Conservation (phyloP, 139 green algal genomes). For the Asterochloris erici region DNA sequence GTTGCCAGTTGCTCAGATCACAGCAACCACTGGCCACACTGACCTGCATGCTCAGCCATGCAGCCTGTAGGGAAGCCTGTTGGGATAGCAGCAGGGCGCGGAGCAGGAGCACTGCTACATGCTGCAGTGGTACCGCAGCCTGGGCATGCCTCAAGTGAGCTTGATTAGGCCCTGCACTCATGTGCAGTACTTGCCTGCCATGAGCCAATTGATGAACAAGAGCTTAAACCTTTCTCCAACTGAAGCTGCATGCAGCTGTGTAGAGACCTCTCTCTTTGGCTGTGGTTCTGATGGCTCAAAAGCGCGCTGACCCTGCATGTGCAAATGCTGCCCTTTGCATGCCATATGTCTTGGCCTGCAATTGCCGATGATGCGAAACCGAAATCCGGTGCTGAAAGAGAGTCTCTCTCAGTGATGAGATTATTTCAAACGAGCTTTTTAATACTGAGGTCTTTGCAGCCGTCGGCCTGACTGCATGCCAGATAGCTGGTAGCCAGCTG, state of each 20-base stretch:
- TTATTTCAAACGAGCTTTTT: constrained; percentile 17
- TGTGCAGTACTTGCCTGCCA: not conserved
- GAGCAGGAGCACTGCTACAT: too few species aligned
- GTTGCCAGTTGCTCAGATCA: too few species aligned
- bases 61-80: too few species aligned
- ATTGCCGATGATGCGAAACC: not conserved
- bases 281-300: constrained; percentile 18
- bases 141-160: too few species aligned
- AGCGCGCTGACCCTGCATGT: not conserved
- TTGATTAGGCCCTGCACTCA: not conserved
- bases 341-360: too few species aligned
- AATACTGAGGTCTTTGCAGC: constrained; percentile 14
- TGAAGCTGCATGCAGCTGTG: not conserved
- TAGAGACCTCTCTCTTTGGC: constrained; percentile 15
- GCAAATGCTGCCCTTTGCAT: not conserved
- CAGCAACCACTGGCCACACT: too few species aligned
- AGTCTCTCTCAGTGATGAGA: too few species aligned
- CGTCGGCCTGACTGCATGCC: constrained; percentile 13
- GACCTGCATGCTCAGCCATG: too few species aligned
- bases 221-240: constrained; percentile 9
- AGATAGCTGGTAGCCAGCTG: constrained; percentile 4
- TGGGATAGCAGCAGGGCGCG: too few species aligned
- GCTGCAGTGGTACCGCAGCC: too few species aligned
- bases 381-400: constrained; percentile 7
- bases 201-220: constrained; percentile 14